These are phyloP conservation scores for Phytophthora kernoviae DNA, from an alignment of 352 stramenopile species.

Conservation along the genomic window DNA sequence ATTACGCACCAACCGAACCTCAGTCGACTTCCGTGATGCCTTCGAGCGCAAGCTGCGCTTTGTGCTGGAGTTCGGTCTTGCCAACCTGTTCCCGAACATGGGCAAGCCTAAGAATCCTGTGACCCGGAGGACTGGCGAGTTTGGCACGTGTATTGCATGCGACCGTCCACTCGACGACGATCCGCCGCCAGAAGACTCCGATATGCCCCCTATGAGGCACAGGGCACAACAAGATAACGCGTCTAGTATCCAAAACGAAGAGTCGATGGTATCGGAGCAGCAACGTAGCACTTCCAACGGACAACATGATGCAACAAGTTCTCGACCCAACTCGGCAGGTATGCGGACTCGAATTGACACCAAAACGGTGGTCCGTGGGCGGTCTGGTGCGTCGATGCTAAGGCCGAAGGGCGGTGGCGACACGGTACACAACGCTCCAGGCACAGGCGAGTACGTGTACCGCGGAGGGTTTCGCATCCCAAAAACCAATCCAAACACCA, in stretches of 20 bases:
- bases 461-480: slow-evolving; percentile 65
- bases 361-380: slow-evolving; percentile 45
- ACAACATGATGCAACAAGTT: background rate
- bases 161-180: slow-evolving; percentile 58
- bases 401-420: slow-evolving; percentile 39
- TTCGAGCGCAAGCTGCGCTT: slow-evolving; percentile 54
- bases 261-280: slow-evolving; percentile 36
- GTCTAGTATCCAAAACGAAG: slow-evolving; percentile 5
- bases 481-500: slow-evolving; percentile 14
- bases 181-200: slow-evolving; percentile 7
- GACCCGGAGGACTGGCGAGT: slow-evolving; percentile 27
- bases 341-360: slow-evolving; percentile 55
- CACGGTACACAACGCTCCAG: slow-evolving; percentile 45
- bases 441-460: slow-evolving; percentile 60
- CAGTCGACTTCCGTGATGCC: slow-evolving; percentile 49
- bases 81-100: slow-evolving; percentile 64
- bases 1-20: slow-evolving; percentile 37
- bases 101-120: slow-evolving; percentile 39
- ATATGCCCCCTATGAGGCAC: slow-evolving; percentile 11
- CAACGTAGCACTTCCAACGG: slow-evolving; percentile 30
- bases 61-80: slow-evolving; percentile 61
- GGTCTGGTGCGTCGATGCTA: slow-evolving; percentile 37
- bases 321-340: slow-evolving; percentile 19
- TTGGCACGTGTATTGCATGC: slow-evolving; percentile 68
- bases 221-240: slow-evolving; percentile 13